Base-by-base conservation (phyloP, 768 basidiomycete species). In the Trametes coccinea region DNA sequence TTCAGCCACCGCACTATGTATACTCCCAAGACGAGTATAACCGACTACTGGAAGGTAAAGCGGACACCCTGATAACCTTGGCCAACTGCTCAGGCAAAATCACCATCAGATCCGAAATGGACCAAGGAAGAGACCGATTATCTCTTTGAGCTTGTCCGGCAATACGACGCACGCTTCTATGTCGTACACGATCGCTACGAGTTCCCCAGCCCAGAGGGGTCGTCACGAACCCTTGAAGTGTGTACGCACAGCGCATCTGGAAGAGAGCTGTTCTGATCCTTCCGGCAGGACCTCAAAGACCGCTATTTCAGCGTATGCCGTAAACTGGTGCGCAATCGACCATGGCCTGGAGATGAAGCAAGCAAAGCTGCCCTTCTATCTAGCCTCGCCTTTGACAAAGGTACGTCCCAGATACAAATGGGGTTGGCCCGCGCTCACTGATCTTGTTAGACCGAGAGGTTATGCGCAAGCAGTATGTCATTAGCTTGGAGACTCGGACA, bases 81-180 rank as follows among this genome's bases (percentile, higher is more conserved):
- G 47, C 37, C n/a, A 33, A n/a, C 5, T 37, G 29, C 44, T 44
- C 31, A 61, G 16, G 22, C 22, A 30, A 22, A 13, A 48, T 33
- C 27, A 17, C 53, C 40, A 29, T 29, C 56, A 88, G 96, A 95
- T 68, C 77, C 77, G 9, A 88, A 89, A 61, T 98, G 97, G 97
- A 83, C 91, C 5, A 90, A 89, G 67, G 92, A 94, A 66, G 95
- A 98, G 74, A 98, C 97, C 0, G 90, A 93, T 71, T 93, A 98
- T 70, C 82, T 99, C 1, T 96, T 98, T 74, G 77, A 76, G 3
- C 73, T 96, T 8, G 87, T 90, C 8, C 80, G 82, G 52, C 87
- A 91, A 53, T 98, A 90, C 66, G 95, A 98, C 72, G 78, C 85
- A 10, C 83, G 96, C 46, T 98, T 95, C 84, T 89, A 92, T 71